A percentile compares a stretch with the other conserved stretches of the same genome.
phyloP scores from a whole-genome alignment of 345 rosid genomes.

The Dipteronia sinensis region DNA sequence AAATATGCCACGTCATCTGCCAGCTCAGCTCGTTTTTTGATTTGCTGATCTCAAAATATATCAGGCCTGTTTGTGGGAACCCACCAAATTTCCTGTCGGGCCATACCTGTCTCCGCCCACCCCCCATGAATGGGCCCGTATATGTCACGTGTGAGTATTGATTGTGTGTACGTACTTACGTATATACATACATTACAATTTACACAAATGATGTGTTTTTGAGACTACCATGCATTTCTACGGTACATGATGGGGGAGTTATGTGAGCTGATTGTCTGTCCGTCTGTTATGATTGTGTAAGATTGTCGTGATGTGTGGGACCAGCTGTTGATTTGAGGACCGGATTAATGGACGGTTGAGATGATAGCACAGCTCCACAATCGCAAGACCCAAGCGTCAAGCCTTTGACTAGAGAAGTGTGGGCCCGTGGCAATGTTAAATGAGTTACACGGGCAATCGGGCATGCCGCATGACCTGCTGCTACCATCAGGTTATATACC shows the following conservation, averaged over 20 bases:
- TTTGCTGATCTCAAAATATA: background rate
- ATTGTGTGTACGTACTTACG: background rate
- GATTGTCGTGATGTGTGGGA: background rate
- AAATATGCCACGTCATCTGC: constrained; percentile 14
- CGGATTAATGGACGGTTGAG: constrained; percentile 15
- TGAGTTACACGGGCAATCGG: too few species aligned
- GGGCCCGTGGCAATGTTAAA: background rate
- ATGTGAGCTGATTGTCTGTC: background rate
- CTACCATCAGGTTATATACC: too few species aligned
- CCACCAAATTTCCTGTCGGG: too few species aligned
- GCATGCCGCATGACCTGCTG: too few species aligned
- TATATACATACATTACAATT: too few species aligned
- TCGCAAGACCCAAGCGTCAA: constrained; percentile 9
- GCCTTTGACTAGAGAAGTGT: background rate
- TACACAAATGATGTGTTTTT: background rate
- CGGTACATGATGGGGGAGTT: background rate
- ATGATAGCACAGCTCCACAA: background rate
- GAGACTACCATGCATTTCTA: background rate
- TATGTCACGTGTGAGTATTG: too few species aligned
- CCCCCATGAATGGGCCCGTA: too few species aligned
- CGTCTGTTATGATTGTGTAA: background rate
- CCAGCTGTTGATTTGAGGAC: constrained; percentile 10
- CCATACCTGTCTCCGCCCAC: too few species aligned
- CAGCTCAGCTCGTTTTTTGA: constrained; percentile 2
- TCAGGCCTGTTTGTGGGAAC: too few species aligned